Base-by-base conservation (phyloP, 805 yeast species). In the Ogataea naganishii region DNA sequence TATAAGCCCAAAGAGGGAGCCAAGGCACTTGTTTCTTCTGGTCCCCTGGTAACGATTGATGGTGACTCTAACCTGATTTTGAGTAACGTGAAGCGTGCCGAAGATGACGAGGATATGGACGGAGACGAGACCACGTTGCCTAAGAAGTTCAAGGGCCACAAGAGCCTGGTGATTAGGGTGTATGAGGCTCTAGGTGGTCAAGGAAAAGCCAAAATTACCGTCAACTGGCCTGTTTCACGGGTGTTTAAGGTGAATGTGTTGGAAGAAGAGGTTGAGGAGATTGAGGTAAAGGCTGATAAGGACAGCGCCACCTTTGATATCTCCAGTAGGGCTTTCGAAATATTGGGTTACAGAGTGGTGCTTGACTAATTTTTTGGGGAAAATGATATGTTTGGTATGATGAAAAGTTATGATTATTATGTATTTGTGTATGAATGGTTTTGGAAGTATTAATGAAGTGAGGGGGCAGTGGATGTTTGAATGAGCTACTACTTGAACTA, bases 161-260 rank as follows among this genome's bases (percentile, higher is more conserved):
- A 65, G 41, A 67, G 77, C 7, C 58, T 84, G 17, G 63, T 88
- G 16, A 60, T 82, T 18, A 72, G 97, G 43, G 67, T 85, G 1
- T 89, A 86, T 55, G 98, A 89, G 49, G 60, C 94, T 0, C 62
- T 89, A 26, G 98, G 98, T 6, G 97, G 96, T 26, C 61, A 62
- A 31, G 63, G 81, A 1, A 48, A 44, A 4, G 88, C 81, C 2
- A 48, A 41, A 4, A 49, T 86, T 20, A 50, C 49, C 13, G 60
- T 80, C 20, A 53, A 57, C 13, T 53, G 68, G 20, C 62, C 70
- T 0, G 47, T 76, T 20, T 55, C 47, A 14, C 53, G 58, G 31
- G 75, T 79, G 6, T 60, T 50, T 47, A 66, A 69, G 46, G 75
- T 79, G 5, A 72, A 72, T 44, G 67, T 75, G 16, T 56, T 79